Evolutionary conservation across 371 early-diverging fungal genomes (phyloP).

Genomic region (Mortierella sp.): DNA sequence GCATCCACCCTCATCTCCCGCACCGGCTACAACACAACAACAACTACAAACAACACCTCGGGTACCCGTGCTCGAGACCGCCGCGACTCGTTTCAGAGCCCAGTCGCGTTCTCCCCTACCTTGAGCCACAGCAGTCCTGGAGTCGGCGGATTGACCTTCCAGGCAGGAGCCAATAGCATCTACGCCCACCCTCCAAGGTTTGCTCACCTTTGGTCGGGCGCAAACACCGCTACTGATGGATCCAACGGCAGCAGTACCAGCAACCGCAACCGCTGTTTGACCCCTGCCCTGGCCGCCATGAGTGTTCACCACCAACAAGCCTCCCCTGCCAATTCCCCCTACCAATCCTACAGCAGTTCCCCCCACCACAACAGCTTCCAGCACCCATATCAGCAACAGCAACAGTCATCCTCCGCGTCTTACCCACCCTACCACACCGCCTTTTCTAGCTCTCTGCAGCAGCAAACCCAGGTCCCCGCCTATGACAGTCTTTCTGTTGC

Average conservation of each 20-base stretch:
- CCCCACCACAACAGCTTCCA: slow-evolving; percentile 35
- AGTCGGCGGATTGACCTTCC: slow-evolving; percentile 12
- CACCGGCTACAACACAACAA: slow-evolving; percentile 14
- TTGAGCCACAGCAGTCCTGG: slow-evolving; percentile 28
- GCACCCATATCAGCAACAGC: slow-evolving; percentile 35
- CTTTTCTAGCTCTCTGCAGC: slow-evolving; percentile 41
- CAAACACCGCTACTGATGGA: neutral
- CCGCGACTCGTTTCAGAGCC: slow-evolving; percentile 34
- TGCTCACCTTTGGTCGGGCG: slow-evolving; percentile 28
- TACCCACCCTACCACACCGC: slow-evolving; percentile 41
- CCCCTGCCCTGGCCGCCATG: slow-evolving; percentile 48
- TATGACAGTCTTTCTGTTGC: slow-evolving; percentile 33
- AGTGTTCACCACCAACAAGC: slow-evolving; percentile 45
- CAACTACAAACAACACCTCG: neutral
- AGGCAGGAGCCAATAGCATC: slow-evolving; percentile 11
- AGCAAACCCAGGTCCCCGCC: slow-evolving; percentile 20
- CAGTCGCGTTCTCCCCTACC: slow-evolving; percentile 44
- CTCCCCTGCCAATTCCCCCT: slow-evolving; percentile 42
- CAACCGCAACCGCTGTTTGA: slow-evolving; percentile 43
- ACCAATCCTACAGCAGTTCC: slow-evolving; percentile 45
- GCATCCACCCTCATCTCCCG: neutral
- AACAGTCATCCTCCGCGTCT: slow-evolving; percentile 16
- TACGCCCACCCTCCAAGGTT: slow-evolving; percentile 33
- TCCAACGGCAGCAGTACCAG: slow-evolving; percentile 12
- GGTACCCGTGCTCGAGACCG: slow-evolving; percentile 26